Evolutionary conservation across 495 filamentous ascomycete genomes (phyloP), one percentile per base, ranked within the genome.

Genomic region (Penicillium salamii): DNA sequence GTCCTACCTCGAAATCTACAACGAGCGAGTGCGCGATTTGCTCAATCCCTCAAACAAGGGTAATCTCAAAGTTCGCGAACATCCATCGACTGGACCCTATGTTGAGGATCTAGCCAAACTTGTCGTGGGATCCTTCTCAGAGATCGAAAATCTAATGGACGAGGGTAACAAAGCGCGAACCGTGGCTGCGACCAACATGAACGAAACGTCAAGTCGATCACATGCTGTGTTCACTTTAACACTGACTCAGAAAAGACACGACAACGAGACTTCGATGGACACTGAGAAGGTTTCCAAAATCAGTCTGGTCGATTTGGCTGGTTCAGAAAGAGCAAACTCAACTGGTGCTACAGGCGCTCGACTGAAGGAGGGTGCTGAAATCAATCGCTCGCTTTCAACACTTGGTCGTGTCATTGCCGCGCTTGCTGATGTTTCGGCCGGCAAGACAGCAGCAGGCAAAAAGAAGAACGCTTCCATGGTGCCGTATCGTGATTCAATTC

Each of bases 131-230:
- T 92, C 90, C 17, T 98, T 98, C 63, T 78, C 84, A 38, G 93
- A 97, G 65, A 97, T 97, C 58, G 93, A 97, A 61, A 82, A 95
- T 60, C 74, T 99, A 59, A 97, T 99, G 95, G 95, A 97, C 69
- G 93, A 97, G 70, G 95, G 95, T 56, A 97, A 97, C 72, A 97
- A 97, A 66, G 95, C 95, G 6, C 78, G 95, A 74, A 99, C 95
- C 15, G 95, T 99, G 31, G 95, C 95, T 3, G 95, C 95, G 4
- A 99, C 95, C 31, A 99, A 97, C 77, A 97, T 97, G 93, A 99
- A 99, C 76, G 93, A 97, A 72, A 97, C 95, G 3, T 97, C 91
- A 42, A 96, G 90, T 82, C 82, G 95, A 70, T 96, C 90, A 59
- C 95, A 99, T 64, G 95, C 95, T 29, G 95, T 99, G 12, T 99